Conservation (phyloP, 2,329 filamentous ascomycete genomes). For the Lasiodiplodia sp. region DNA sequence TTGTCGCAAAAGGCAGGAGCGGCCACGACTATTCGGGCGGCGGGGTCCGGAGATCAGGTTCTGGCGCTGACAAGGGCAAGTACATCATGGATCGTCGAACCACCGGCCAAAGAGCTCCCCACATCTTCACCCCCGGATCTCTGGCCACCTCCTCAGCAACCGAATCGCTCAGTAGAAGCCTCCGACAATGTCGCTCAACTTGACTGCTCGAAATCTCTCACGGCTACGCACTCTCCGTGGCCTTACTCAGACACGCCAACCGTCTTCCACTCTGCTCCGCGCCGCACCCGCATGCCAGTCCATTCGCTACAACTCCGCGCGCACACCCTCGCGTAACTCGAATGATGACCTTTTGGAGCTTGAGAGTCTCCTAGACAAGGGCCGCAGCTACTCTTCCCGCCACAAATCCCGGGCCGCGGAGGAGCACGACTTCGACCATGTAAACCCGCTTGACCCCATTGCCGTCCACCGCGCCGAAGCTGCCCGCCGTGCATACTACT, state of each 20-base stretch:
- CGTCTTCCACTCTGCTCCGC: constrained; percentile 36
- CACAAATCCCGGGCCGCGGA: constrained; percentile 15
- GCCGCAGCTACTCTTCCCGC: constrained; percentile 7
- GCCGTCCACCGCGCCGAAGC: constrained; percentile 45
- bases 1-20: not conserved
- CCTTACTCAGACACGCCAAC: constrained; percentile 35
- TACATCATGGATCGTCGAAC: constrained; percentile 23
- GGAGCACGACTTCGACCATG: constrained; percentile 27
- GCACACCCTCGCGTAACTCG: not conserved
- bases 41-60: not conserved
- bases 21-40: constrained; percentile 18
- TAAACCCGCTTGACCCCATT: constrained; percentile 37
- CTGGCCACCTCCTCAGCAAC: not conserved
- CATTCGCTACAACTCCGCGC: constrained; percentile 27
- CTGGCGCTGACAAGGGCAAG: not conserved
- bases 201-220: constrained; percentile 38
- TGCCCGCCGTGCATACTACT: constrained; percentile 39
- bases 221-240: constrained; percentile 42
- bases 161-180: not conserved
- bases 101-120: constrained; percentile 1
- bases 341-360: constrained; percentile 19
- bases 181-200: constrained; percentile 26
- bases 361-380: constrained; percentile 10
- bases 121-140: constrained; percentile 9
- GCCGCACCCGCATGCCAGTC: constrained; percentile 32